phyloP scores from a whole-genome alignment of 495 filamentous ascomycete genomes.

The Viridothelium virens region DNA sequence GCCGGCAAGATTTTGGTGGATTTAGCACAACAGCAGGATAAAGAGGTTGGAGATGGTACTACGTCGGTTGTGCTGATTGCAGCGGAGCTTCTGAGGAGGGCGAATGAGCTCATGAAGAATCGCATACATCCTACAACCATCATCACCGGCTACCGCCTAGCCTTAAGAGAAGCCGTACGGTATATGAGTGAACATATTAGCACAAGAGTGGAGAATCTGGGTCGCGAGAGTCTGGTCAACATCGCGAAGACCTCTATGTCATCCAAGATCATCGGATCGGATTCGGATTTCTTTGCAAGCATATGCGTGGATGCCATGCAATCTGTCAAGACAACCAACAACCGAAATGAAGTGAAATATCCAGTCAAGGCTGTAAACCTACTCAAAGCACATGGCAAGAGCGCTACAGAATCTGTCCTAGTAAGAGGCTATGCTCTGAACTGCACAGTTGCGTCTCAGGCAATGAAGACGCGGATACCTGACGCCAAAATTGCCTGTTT shows the following conservation, averaged over 20 bases:
- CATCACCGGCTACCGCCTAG: slow-evolving; percentile 95
- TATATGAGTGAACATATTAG: slow-evolving; percentile 98
- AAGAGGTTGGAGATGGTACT: slow-evolving; percentile 94
- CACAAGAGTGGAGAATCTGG: slow-evolving; percentile 85
- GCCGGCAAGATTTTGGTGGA: slow-evolving; percentile 98
- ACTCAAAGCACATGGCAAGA: slow-evolving; percentile 95
- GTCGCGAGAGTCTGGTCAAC: slow-evolving; percentile 80
- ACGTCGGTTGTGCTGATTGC: slow-evolving; percentile 97
- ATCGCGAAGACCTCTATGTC: slow-evolving; percentile 99
- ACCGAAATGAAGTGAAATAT: slow-evolving; percentile 85
- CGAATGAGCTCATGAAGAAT: slow-evolving; percentile 98
- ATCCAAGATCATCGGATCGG: slow-evolving; percentile 93
- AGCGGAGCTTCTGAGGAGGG: slow-evolving; percentile 86
- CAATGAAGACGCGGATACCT: slow-evolving; percentile 86
- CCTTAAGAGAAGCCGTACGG: slow-evolving; percentile 90
- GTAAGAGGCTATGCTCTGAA: slow-evolving; percentile 97
- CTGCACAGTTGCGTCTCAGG: slow-evolving; percentile 97
- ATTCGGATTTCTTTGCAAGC: slow-evolving; percentile 94
- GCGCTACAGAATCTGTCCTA: slow-evolving; percentile 75
- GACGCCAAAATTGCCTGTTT: slow-evolving; percentile 96
- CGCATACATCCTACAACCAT: slow-evolving; percentile 99
- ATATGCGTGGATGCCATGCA: slow-evolving; percentile 96
- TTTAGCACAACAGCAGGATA: slow-evolving; percentile 96
- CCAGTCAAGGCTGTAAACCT: slow-evolving; percentile 99
- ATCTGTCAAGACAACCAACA: slow-evolving; percentile 87